Evolutionary conservation across 805 yeast species (phyloP), one percentile per base, ranked within the genome.

Genomic region (Jamesozyma gamospora): DNA sequence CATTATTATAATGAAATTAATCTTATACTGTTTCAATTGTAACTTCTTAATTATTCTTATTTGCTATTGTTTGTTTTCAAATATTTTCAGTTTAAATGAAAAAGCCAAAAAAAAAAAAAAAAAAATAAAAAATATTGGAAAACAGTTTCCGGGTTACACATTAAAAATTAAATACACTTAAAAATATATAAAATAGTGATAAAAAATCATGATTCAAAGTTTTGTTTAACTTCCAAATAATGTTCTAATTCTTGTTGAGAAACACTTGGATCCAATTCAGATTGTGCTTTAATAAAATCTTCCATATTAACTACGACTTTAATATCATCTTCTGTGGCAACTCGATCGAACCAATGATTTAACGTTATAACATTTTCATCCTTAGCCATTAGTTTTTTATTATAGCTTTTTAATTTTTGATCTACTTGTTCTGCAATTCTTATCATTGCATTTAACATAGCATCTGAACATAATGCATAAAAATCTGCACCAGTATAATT

Each of bases 401-500:
- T 86, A 49, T 69, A 76, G 21, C 50, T 44, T 28, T 65, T 63
- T 27, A 88, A 71, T 53, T 79, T 81, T 1, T 47, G 51, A 52
- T 92, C 97, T 13, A 82, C 86, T 28, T 71, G 75, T 8, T 69
- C 69, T 1, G 97, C 96, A 0, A 81, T 77, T 49, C 97, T 67
- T 1, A 92, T 83, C 96, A 92, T 90, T 2, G 97, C 96, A 60
- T 86, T 86, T 50, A 90, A 70, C 92, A 90, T 86, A 0, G 97
- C 84, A 61, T 92, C 97, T 0, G 95, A 82, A 56, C 96, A 86
- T 43, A 92, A 65, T 0, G 97, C 98, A 61, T 92, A 92, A 63
- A 92, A 90, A 60, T 92, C 98, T 4, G 98, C 98, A 47, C 98
- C 98, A 0, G 98, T 90, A 56, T 77, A 88, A n/a, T 85, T 86